Conservation (phyloP, 495 filamentous ascomycete genomes). For the Aspergillus steynii region DNA sequence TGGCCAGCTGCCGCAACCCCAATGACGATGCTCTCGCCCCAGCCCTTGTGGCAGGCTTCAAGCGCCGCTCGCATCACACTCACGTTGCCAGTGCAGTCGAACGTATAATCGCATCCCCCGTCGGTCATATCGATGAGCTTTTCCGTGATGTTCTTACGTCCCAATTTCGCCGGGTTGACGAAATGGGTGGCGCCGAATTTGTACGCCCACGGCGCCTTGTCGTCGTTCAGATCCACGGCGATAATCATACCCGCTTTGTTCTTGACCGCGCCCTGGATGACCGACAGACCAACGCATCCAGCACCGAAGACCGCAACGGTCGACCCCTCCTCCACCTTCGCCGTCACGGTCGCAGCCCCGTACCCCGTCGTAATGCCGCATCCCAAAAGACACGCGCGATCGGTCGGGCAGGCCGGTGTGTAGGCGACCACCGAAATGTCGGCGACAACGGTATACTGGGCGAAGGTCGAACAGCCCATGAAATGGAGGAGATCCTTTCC, state of each 20-base stretch:
- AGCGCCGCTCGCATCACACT: slow-evolving; percentile 93
- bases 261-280: slow-evolving; percentile 92
- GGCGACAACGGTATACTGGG: slow-evolving; percentile 96
- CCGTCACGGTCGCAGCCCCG: slow-evolving; percentile 90
- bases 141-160: slow-evolving; percentile 77
- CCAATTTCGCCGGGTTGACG: slow-evolving; percentile 85
- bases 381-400: slow-evolving; percentile 91
- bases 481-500: slow-evolving; percentile 95
- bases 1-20: slow-evolving; percentile 96
- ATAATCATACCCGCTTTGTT: slow-evolving; percentile 88
- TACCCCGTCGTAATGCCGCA: slow-evolving; percentile 99
- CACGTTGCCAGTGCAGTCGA: slow-evolving; percentile 98
- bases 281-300: slow-evolving; percentile 91
- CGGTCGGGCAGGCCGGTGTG: slow-evolving; percentile 87
- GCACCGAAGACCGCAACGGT: slow-evolving; percentile 95
- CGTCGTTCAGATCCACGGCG: slow-evolving; percentile 90
- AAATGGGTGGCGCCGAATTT: slow-evolving; percentile 98
- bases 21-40: slow-evolving; percentile 97
- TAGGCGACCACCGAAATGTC: slow-evolving; percentile 98
- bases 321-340: slow-evolving; percentile 83
- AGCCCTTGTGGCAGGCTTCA: slow-evolving; percentile 98
- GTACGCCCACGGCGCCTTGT: slow-evolving; percentile 85
- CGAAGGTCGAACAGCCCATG: slow-evolving; percentile 99
- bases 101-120: slow-evolving; percentile 97
- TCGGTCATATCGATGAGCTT: slow-evolving; percentile 98